A percentile compares a stretch with the other conserved stretches of the same genome.
phyloP scores from a whole-genome alignment of 192 early-diverging fungal genomes.

The Fimicolochytrium jonesii region DNA sequence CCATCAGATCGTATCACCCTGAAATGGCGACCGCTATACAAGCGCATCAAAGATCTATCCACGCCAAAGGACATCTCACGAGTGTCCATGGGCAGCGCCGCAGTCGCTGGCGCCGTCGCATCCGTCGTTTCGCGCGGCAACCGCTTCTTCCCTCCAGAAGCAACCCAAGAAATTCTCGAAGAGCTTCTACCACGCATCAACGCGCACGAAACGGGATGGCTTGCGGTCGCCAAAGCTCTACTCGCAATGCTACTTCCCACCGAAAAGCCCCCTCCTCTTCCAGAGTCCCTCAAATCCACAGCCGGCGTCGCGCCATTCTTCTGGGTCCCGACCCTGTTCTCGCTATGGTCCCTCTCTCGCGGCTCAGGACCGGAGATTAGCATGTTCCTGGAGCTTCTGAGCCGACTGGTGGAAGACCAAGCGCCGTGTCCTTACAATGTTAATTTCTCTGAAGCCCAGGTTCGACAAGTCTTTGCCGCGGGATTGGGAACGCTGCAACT shows the following conservation, averaged over 20 bases:
- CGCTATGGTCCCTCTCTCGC: conserved; percentile 74
- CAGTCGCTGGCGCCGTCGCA: conserved; percentile 31
- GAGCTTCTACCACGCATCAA: conserved; percentile 73
- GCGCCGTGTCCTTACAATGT: conserved; percentile 22
- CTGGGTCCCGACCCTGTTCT: conserved; percentile 79
- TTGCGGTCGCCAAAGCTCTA: conserved; percentile 53
- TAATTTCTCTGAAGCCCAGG: conserved; percentile 59
- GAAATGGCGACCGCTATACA: conserved; percentile 73
- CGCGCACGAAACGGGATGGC: conserved; percentile 60
- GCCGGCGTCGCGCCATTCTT: conserved; percentile 43
- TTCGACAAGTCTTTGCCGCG: conserved; percentile 55
- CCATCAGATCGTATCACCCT: conserved; percentile 60
- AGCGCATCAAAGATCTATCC: conserved; percentile 48
- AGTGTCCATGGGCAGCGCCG: conserved; percentile 52
- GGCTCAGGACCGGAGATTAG: conserved; percentile 57
- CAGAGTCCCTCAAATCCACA: too few relatives aligned
- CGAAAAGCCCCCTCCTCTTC: neutral
- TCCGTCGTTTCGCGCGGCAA: conserved; percentile 12
- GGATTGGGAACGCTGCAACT: conserved; percentile 34
- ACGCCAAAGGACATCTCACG: conserved; percentile 68
- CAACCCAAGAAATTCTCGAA: conserved; percentile 68
- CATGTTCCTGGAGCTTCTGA: conserved; percentile 68
- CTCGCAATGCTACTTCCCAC: conserved; percentile 72
- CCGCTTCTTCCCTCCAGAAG: conserved; percentile 56
- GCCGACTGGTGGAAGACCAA: conserved; percentile 56